Conservation (phyloP, 352 stramenopile species). For the Phytophthora rubi region DNA sequence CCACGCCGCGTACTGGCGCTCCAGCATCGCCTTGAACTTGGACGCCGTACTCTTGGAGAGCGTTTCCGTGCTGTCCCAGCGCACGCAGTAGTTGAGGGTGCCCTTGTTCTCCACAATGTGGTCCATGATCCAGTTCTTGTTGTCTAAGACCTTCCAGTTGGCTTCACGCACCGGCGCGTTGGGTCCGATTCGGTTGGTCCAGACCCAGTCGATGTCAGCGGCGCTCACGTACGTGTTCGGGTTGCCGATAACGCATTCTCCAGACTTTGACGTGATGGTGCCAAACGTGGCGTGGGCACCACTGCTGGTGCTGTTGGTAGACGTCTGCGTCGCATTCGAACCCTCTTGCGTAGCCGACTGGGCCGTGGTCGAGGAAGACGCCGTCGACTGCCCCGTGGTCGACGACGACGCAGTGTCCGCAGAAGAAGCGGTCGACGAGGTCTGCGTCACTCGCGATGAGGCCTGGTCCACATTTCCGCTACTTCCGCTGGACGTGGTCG, state of each 20-base stretch:
- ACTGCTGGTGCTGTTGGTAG: constrained; percentile 21
- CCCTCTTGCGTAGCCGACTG: constrained; percentile 12
- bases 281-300: constrained; percentile 26
- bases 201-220: constrained; percentile 18
- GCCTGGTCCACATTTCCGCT: not conserved
- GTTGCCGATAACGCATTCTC: constrained; percentile 22
- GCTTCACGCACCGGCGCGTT: not conserved
- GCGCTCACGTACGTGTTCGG: constrained; percentile 26
- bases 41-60: constrained; percentile 32
- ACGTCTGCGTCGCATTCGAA: constrained; percentile 14
- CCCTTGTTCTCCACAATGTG: constrained; percentile 44
- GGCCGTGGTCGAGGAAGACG: constrained; percentile 2
- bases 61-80: constrained; percentile 41
- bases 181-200: constrained; percentile 23
- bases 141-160: constrained; percentile 19
- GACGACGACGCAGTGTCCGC: not conserved
- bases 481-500: not conserved
- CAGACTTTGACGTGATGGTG: constrained; percentile 15
- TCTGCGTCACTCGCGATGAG: not conserved
- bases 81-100: constrained; percentile 44
- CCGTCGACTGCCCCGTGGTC: constrained; percentile 8
- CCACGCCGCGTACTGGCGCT: constrained; percentile 37
- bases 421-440: not conserved
- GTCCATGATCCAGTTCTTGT: constrained; percentile 41
- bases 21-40: constrained; percentile 43